Percentiles rank a stretch among this genome's conserved stretches.
phyloP scores from a whole-genome alignment of 305 asterid genomes.

The Fraxinus baroniana region DNA sequence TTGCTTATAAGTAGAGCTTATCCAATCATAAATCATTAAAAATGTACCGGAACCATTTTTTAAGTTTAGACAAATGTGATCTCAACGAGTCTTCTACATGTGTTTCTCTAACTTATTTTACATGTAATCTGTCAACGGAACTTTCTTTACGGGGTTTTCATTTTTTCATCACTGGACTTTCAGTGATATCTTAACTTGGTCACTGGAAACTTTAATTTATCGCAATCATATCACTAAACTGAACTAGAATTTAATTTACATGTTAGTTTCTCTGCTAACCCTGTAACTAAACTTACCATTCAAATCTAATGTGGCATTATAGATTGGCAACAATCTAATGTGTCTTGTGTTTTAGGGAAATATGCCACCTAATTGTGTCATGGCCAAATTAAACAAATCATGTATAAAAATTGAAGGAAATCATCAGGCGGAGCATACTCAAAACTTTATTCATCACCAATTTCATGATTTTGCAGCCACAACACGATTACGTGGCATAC shows the following conservation, averaged over 20 bases:
- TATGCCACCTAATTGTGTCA: background rate
- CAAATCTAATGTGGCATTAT: background rate
- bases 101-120: background rate
- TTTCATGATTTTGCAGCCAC: background rate
- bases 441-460: background rate
- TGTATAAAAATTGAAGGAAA: background rate
- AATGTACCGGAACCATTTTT: background rate
- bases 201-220: background rate
- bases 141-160: background rate
- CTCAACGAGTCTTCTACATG: background rate
- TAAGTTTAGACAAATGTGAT: background rate
- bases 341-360: background rate
- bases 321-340: background rate
- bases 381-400: background rate
- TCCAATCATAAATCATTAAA: background rate
- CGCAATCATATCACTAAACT: background rate
- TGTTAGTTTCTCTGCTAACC: background rate
- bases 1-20: background rate
- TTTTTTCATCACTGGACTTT: background rate
- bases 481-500: background rate
- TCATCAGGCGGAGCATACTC: background rate
- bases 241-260: background rate
- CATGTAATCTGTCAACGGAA: background rate
- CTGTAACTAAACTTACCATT: background rate
- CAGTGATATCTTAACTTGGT: background rate